A percentile compares a stretch with the other conserved stretches of the same genome.
Conservation (phyloP, 2,329 filamentous ascomycete genomes). For the Neocatenulostroma microsporum region DNA sequence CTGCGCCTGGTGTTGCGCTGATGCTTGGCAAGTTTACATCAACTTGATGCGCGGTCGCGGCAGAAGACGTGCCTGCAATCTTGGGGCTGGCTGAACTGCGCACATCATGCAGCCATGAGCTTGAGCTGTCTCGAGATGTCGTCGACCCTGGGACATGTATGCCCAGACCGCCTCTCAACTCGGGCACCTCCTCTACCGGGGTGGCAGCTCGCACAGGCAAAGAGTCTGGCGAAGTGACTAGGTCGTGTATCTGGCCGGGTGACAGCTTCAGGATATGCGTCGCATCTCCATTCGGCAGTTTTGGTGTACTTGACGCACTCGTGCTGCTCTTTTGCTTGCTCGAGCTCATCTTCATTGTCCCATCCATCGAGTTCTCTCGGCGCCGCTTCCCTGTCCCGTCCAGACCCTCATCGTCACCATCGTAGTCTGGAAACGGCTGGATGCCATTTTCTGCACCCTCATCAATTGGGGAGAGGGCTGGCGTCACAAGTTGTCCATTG, state of each 20-base stretch:
- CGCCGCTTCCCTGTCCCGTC: no score
- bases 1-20: conserved; percentile 21
- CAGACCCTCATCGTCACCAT: no score
- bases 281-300: conserved; percentile 3
- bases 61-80: no score
- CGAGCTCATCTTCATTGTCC: no score
- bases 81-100: no score
- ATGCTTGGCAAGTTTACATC: conserved; percentile 24
- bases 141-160: neutral
- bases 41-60: no score
- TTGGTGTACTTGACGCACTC: conserved; percentile 22
- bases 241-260: conserved; percentile 46
- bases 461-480: conserved; percentile 23
- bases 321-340: no score
- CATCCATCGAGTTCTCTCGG: no score
- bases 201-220: conserved; percentile 42
- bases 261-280: conserved; percentile 44
- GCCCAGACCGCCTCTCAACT: conserved; percentile 5
- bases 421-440: no score
- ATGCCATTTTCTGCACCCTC: conserved; percentile 15
- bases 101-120: no score
- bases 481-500: conserved; percentile 22
- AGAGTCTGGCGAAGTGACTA: conserved; percentile 48
- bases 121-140: no score
- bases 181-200: conserved; percentile 28